Evolutionary conservation across 768 basidiomycete genomes (phyloP).

Genomic region (Jaapia argillacea): DNA sequence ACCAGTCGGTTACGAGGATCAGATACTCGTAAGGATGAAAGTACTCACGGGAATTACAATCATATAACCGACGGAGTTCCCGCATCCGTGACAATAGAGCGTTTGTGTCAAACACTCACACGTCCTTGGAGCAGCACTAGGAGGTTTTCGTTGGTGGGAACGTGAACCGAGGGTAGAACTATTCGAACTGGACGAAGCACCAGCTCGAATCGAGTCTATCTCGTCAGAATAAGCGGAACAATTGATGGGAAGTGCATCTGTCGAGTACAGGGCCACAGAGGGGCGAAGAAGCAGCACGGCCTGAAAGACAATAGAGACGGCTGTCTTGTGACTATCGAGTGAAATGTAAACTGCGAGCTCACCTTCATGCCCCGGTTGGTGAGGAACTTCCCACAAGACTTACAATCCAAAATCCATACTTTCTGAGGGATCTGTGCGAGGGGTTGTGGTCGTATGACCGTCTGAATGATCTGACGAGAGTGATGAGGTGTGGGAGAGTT

Average conservation of each 20-base stretch:
- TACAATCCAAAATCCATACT: slow-evolving; percentile 78
- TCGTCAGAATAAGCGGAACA: slow-evolving; percentile 60
- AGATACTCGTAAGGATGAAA: slow-evolving; percentile 2
- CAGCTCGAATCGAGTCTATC: slow-evolving; percentile 12
- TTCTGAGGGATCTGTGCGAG: slow-evolving; percentile 60
- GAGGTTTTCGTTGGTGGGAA: slow-evolving; percentile 2
- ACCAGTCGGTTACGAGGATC: too few species aligned
- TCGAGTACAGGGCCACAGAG: slow-evolving; percentile 73
- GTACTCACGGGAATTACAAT: slow-evolving; percentile 55
- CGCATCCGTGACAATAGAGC: slow-evolving; percentile 74
- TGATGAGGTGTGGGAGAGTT: slow-evolving; percentile 9
- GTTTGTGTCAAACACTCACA: slow-evolving; percentile 84
- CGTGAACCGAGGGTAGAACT: background rate
- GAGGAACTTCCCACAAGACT: slow-evolving; percentile 59
- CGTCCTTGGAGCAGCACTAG: slow-evolving; percentile 33
- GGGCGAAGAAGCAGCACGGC: slow-evolving; percentile 78
- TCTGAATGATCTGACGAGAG: slow-evolving; percentile 23
- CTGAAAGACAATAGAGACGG: slow-evolving; percentile 25
- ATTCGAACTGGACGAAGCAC: slow-evolving; percentile 15
- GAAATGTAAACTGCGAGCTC: too few species aligned
- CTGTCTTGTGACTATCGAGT: slow-evolving; percentile 2
- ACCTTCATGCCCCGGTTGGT: slow-evolving; percentile 86
- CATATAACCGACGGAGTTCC: slow-evolving; percentile 67
- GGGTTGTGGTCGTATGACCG: slow-evolving; percentile 31
- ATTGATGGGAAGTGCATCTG: slow-evolving; percentile 70